Conservation (phyloP, 2,329 filamentous ascomycete genomes). For the Penicillium crustosum region DNA sequence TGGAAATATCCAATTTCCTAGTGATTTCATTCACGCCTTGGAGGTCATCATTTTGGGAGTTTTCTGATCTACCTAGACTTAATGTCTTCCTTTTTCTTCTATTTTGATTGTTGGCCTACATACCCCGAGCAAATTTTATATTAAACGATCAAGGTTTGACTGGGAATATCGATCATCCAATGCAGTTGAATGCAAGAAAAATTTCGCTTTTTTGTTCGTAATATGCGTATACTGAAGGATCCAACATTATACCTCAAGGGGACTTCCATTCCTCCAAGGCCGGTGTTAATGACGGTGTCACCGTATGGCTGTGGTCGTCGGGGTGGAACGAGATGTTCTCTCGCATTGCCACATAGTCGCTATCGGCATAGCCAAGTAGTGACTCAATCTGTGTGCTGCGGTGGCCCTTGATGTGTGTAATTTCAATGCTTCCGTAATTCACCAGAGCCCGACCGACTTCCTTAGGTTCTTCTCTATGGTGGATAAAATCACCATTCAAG, state of each 20-base stretch:
- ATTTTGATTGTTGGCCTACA: not conserved
- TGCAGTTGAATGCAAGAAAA: conserved; percentile 1
- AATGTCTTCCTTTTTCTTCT: not conserved
- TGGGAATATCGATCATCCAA: not conserved
- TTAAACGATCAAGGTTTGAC: not conserved
- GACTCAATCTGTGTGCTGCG: conserved; percentile 78
- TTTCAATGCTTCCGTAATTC: conserved; percentile 87
- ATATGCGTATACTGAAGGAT: conserved; percentile 1
- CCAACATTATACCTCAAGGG: conserved; percentile 5
- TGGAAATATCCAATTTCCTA: not conserved
- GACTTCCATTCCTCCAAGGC: conserved; percentile 26
- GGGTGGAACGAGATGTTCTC: conserved; percentile 73
- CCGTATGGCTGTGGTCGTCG: conserved; percentile 23
- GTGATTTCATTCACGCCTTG: not conserved
- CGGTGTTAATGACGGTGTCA: conserved; percentile 25
- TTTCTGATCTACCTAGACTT: not conserved
- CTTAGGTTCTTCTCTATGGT: conserved; percentile 46
- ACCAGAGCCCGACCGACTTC: conserved; percentile 89
- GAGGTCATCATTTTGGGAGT: not conserved
- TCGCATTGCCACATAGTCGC: conserved; percentile 85
- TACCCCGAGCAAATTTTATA: not conserved
- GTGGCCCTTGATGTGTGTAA: conserved; percentile 77
- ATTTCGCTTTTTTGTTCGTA: conserved; percentile 3
- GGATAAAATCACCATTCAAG: conserved; percentile 42
- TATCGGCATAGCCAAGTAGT: conserved; percentile 86